These are phyloP conservation scores for Cylindrotheca closterium DNA, from an alignment of 108 stramenopile genomes.

Conservation along the genomic window DNA sequence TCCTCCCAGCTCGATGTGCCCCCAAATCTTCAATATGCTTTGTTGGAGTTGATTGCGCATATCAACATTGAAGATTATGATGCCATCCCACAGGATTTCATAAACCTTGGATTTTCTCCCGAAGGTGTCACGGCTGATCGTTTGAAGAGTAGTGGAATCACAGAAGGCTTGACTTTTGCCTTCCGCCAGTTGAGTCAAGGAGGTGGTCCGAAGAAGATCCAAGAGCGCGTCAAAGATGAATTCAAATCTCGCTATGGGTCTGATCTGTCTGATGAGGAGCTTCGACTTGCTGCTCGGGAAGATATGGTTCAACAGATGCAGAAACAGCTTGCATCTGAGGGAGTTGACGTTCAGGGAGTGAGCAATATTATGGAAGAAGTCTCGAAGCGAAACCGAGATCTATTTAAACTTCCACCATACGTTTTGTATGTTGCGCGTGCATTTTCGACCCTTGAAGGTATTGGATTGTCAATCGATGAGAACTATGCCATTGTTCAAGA, in stretches of 20 bases:
- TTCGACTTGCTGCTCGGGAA: constrained; percentile 52
- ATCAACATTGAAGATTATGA: constrained; percentile 87
- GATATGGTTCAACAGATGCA: constrained; percentile 80
- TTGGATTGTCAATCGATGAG: constrained; percentile 81
- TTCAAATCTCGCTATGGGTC: constrained; percentile 70
- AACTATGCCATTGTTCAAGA: constrained; percentile 88
- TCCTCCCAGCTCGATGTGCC: constrained; percentile 74
- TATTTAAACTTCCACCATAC: constrained; percentile 76
- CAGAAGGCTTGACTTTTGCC: constrained; percentile 73
- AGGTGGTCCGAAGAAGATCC: constrained; percentile 78
- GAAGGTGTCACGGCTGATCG: constrained; percentile 59
- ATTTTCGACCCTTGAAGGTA: constrained; percentile 86
- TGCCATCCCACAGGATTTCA: constrained; percentile 80
- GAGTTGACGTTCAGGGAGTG: constrained; percentile 77
- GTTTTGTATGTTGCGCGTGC: constrained; percentile 82
- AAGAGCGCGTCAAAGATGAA: constrained; percentile 75
- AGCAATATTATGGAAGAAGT: constrained; percentile 83
- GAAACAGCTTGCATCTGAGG: constrained; percentile 63
- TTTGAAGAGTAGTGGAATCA: constrained; percentile 60
- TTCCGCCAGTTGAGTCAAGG: constrained; percentile 69
- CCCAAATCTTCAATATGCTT: constrained; percentile 74
- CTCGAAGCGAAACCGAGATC: constrained; percentile 70
- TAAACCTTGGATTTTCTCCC: constrained; percentile 78
- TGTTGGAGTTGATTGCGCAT: constrained; percentile 90
- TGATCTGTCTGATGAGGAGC: constrained; percentile 55